Percentiles rank a stretch among this genome's conserved stretches.
Conservation (phyloP, 192 early-diverging fungal genomes). For the Rhizoclosmatium sp. region DNA sequence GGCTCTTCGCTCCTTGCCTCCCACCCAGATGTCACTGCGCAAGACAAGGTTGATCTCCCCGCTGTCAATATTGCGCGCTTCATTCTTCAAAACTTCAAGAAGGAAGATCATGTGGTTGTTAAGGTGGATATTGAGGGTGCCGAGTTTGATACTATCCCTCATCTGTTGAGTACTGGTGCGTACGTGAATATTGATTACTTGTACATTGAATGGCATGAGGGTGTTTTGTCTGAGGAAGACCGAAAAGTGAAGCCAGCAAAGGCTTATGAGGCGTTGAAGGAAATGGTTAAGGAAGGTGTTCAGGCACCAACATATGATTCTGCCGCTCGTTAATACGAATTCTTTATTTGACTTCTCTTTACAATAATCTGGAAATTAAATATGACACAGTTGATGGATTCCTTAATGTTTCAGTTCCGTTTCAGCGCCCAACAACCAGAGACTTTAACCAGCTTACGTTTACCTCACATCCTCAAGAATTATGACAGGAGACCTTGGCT, state of each 20-base stretch:
- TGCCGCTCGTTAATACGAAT: background rate
- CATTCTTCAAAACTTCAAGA: background rate
- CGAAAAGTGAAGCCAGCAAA: background rate
- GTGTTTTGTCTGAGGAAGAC: background rate
- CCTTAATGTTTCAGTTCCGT: no score
- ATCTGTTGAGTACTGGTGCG: slow-evolving; percentile 21
- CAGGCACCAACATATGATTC: background rate
- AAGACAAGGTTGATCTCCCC: background rate
- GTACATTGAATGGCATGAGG: slow-evolving; percentile 14
- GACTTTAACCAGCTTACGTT: no score
- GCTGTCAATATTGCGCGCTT: slow-evolving; percentile 22
- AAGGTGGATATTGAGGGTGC: slow-evolving; percentile 36
- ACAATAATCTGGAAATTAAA: no score
- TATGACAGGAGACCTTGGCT: no score
- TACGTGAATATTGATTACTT: slow-evolving; percentile 20
- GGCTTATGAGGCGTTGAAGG: background rate
- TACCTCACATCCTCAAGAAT: no score
- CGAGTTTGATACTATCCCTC: slow-evolving; percentile 23
- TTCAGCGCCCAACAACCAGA: no score
- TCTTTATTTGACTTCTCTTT: no score
- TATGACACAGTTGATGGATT: no score
- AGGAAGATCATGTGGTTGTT: slow-evolving; percentile 27
- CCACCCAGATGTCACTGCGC: background rate
- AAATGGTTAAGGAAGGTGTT: background rate
- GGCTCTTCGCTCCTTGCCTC: background rate